Base-by-base conservation (phyloP, 108 stramenopile genomes). In the Epithemia pelagica region DNA sequence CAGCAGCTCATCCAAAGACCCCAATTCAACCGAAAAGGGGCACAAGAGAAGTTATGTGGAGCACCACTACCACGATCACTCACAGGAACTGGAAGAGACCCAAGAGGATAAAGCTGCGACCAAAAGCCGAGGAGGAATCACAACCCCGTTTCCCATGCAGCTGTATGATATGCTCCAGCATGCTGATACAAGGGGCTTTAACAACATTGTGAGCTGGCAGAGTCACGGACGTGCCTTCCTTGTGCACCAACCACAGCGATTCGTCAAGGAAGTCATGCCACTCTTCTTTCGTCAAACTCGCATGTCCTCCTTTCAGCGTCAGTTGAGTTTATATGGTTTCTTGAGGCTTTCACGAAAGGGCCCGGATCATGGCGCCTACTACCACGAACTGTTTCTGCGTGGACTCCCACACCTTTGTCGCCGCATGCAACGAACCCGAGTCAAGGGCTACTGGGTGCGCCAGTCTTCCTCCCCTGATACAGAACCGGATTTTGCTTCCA, bases 281-380 rank as follows among this genome's bases (percentile, higher is more conserved):
- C 37, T 46, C 5, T 46, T 46, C 72, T 94, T 94, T 65, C 77
- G 78, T 28, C 88, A 86, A 57, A 79, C 84, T 52, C 86, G 84
- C 70, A 74, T 82, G 61, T 71, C 88, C 25, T 78, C 79, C 37
- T 90, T 93, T 64, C 88, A 92, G 66, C 62, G 91, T 24, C 88
- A 92, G 68, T 72, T 92, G 26, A 88, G 90, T 63, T 68, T 90
- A 18, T 86, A 83, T 59, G 82, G 79, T 37, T 63, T 63, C 25
- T 19, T 52, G 52, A 15, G 52, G 15, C 52, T 52, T 19, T 52
- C 52, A 19, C n/a, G n/a, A n/a, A 20, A 15, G 52, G 84, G 84
- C 0, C 61, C 77, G 23, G 80, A 81, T 54, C 79, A 70, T 66
- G 81, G 81, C 7, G 81, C 70, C 24, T 85, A 85, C 65, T 81